phyloP scores from a whole-genome alignment of 2,329 filamentous ascomycete species.

The Pseudogymnoascus verrucosus region DNA sequence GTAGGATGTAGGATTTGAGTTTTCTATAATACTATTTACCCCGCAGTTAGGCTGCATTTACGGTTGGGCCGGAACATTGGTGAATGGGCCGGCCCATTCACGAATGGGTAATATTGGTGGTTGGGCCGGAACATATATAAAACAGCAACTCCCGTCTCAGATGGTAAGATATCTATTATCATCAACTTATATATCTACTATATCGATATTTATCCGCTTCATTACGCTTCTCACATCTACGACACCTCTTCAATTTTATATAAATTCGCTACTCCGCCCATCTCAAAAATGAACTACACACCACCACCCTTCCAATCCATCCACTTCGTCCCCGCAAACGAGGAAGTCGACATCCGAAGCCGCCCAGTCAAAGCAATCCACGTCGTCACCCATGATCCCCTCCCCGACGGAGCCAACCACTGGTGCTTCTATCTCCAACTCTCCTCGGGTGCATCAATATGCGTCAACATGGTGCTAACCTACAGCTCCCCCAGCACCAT shows the following conservation, averaged over 20 bases:
- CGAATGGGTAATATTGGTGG: too few species aligned
- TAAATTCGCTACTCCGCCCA: neutral
- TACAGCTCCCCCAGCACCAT: neutral
- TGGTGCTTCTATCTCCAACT: neutral
- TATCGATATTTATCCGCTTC: neutral
- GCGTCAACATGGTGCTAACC: neutral
- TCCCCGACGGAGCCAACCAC: neutral
- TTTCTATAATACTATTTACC: too few species aligned
- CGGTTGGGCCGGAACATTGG: too few species aligned
- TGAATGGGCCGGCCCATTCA: too few species aligned
- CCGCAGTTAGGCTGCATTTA: too few species aligned
- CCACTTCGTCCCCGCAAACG: neutral
- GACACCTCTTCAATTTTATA: neutral
- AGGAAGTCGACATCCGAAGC: neutral
- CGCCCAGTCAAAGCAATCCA: neutral
- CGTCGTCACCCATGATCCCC: neutral
- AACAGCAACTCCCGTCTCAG: neutral
- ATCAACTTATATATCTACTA: neutral
- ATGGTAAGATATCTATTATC: neutral
- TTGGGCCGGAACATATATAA: neutral
- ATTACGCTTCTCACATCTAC: neutral
- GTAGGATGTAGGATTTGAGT: too few species aligned
- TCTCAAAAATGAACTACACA: neutral
- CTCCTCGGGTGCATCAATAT: neutral
- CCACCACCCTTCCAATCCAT: neutral